Base-by-base conservation (phyloP, 1,284 basidiomycete genomes). In the Leccinum griseonigrum region DNA sequence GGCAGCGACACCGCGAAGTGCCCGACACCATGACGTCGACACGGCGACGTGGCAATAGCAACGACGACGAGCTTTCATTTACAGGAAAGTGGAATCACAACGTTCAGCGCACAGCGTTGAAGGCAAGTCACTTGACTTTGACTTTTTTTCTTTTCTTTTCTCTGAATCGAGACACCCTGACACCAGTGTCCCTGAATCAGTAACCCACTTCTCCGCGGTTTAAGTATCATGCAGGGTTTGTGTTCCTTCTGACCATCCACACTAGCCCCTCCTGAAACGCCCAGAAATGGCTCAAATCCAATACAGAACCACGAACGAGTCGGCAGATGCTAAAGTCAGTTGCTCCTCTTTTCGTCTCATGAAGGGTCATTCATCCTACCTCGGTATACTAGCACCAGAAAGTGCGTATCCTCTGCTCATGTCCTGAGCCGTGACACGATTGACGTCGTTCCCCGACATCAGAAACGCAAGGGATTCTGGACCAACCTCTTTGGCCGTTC, bases 391-490 rank as follows among this genome's bases (percentile, higher is more conserved):
- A 69, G 59, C 7, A 64, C 11, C 11, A 28, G 29, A 69, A 67
- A 54, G 66, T 69, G 4, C 5, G 57, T 8, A 0, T 31, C 18
- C 10, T 7, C 36, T 18, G 34, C 29, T 8, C 1, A 3, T 9
- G 16, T 29, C 29, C 31, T 22, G 6, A 18, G 5, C 1, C 13
- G 16, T 54, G 22, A 52, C 48, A 7, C 16, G 4, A 38, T 32
- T n/a, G 43, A 22, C 16, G 32, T 40, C 11, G 22, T 26, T 46
- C n/a, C 28, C 28, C 22, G 3, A 46, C 3, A 31, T 16, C 51
- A 70, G 67, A 68, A 66, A 31, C 68, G 64, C 59, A 70, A 67
- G 40, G 64, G 67, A 6, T 67, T 68, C 26, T 68, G 26, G 59
- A 56, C 68, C 51, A 68, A 59, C 18, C 1, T 64, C 31, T 53